These are phyloP conservation scores for Boletus subcaerulescens DNA, from an alignment of 768 basidiomycete species.

Conservation along the genomic window DNA sequence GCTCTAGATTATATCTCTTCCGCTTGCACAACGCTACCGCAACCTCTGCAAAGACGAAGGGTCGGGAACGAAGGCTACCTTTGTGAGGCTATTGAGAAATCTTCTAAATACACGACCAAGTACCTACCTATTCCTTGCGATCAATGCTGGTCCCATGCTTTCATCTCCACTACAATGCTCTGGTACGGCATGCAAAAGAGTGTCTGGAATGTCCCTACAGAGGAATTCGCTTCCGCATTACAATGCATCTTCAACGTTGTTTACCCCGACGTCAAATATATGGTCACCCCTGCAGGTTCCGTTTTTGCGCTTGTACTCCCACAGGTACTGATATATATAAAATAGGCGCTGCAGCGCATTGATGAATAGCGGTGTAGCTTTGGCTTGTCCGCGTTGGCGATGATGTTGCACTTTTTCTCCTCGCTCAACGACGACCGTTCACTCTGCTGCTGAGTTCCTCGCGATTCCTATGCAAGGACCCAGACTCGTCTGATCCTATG, in stretches of 20 bases:
- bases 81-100: neutral
- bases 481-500: neutral
- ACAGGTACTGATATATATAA: no score
- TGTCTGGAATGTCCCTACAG: neutral
- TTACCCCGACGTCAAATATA: neutral
- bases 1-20: no score
- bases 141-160: conserved; percentile 1
- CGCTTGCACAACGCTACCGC: neutral
- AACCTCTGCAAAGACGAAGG: neutral
- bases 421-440: neutral
- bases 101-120: neutral
- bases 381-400: neutral
- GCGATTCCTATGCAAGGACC: conserved; percentile 1
- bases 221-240: neutral
- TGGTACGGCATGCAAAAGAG: conserved; percentile 1
- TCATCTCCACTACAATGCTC: conserved; percentile 4
- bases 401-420: conserved; percentile 4
- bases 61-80: neutral
- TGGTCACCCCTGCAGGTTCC: neutral
- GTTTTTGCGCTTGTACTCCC: neutral
- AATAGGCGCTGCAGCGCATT: neutral
- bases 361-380: neutral
- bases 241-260: conserved; percentile 3
- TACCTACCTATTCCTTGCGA: conserved; percentile 3
- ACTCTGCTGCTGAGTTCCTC: neutral